A percentile compares a stretch with the other conserved stretches of the same genome.
Evolutionary conservation across 2,329 filamentous ascomycete genomes (phyloP).

Genomic region (Hypoxylon sp.): DNA sequence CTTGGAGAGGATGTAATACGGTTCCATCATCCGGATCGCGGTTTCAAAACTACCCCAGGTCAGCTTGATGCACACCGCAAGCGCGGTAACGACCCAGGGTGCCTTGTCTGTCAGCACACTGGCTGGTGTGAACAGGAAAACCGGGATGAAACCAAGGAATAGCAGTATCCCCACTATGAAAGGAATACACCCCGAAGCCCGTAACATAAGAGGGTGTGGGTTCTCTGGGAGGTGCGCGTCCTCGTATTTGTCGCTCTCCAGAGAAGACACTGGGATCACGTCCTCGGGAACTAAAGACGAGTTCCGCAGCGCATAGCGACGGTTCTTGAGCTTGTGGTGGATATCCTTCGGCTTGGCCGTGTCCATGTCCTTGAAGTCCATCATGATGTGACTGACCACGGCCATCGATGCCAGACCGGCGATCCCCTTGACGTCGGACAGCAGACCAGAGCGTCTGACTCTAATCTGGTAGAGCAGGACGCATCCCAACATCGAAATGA

Average conservation of each 20-base stretch:
- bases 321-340: conserved; percentile 73
- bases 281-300: conserved; percentile 76
- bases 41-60: conserved; percentile 77
- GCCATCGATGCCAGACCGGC: conserved; percentile 82
- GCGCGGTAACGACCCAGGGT: conserved; percentile 73
- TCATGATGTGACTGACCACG: conserved; percentile 77
- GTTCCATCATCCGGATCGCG: conserved; percentile 78
- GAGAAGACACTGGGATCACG: conserved; percentile 57
- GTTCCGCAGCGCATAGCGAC: conserved; percentile 77
- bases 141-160: conserved; percentile 69
- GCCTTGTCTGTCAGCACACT: conserved; percentile 69
- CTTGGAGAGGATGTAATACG: conserved; percentile 76
- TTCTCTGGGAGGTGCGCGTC: conserved; percentile 67
- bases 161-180: conserved; percentile 70
- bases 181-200: conserved; percentile 68
- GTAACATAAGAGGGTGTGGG: conserved; percentile 77
- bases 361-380: conserved; percentile 80
- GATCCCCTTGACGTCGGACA: conserved; percentile 78
- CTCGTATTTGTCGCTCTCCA: conserved; percentile 61
- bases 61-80: conserved; percentile 76
- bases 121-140: conserved; percentile 70
- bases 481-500: conserved; percentile 70
- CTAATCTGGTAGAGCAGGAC: conserved; percentile 72
- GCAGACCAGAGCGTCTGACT: conserved; percentile 72
- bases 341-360: conserved; percentile 74